Conservation (phyloP, 78 protist species). For the Dictyostelium citrinum region DNA sequence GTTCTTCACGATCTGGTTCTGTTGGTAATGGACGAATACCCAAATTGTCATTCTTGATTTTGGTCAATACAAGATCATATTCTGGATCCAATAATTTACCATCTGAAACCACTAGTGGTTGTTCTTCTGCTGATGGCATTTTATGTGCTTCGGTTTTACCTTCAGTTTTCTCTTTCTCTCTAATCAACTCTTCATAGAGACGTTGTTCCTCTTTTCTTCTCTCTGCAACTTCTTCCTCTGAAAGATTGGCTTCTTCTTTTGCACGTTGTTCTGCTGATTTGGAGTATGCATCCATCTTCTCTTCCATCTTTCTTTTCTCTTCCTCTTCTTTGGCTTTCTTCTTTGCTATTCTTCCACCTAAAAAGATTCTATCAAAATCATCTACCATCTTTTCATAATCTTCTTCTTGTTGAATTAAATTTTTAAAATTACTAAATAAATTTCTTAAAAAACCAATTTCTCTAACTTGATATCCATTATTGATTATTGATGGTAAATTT, state of each 20-base stretch:
- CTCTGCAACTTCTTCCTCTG: slow-evolving; percentile 1
- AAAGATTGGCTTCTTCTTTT: not conserved
- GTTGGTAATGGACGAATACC: not conserved
- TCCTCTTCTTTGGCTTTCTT: not conserved
- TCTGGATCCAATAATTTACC: not conserved
- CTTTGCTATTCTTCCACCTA: not conserved
- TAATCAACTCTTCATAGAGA: not conserved
- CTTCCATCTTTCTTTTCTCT: not conserved
- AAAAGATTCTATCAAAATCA: not conserved
- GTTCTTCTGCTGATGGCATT: not conserved
- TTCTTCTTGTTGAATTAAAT: not conserved
- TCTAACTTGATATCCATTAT: not conserved
- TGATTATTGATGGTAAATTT: not conserved
- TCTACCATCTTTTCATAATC: not conserved
- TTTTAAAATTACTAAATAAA: not conserved
- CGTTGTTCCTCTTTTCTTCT: not conserved
- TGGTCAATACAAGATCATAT: not conserved
- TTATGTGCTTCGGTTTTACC: not conserved
- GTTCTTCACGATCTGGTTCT: not conserved
- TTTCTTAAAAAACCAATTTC: not conserved
- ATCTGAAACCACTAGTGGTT: not conserved
- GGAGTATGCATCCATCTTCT: not conserved
- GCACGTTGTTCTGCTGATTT: not conserved
- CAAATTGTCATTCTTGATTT: not conserved
- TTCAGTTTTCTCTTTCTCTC: not conserved